Base-by-base conservation (phyloP, 176 grass and related monocot species). In the Avena atlantica region DNA sequence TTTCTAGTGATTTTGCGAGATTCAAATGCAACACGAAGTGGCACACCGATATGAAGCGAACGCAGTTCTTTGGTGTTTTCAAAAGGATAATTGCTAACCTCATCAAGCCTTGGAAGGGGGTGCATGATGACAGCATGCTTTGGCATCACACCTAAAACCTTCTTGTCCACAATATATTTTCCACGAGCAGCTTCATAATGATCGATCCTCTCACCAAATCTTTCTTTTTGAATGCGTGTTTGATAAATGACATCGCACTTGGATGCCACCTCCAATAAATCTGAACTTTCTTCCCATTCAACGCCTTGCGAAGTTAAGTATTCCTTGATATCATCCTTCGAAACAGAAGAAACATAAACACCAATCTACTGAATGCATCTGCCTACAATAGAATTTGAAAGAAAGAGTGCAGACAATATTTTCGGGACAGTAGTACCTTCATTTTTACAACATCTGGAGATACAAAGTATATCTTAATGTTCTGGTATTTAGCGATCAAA, bases 221-320 rank as follows among this genome's bases (percentile, higher is more conserved):
- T 92, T 90, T 98, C 96, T 70, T 92, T 94, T 65, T 94, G 93
- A 86, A 98, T 98, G 17, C 92, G 89, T 55, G 96, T 95, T 90
- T 95, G 93, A 85, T 98, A 98, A 90, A 98, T 87, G 79, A 98
- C 92, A 80, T 94, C 93, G 44, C 92, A 98, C 20, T 74, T 89
- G 15, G 93, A 94, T 76, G 93, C 92, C 64, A 98, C 93, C 67
- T 95, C 93, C 86, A 98, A 86, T 40, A 98, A 87, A 91, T 98
- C 84, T 64, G 93, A 89, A 84, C 88, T 94, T 89, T 98, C 96
- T 88, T 98, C 92, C 96, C 96, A 98, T 85, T 94, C 92, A 78
- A 98, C 92, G 48, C 86, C 85, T 78, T 86, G 85, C 3, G 83
- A 91, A 83, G 86, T 91, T 49, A 98, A 92, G 78, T 98, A 92